phyloP scores from a whole-genome alignment of 257 asterid genomes.

The Orobanche coerulescens region DNA sequence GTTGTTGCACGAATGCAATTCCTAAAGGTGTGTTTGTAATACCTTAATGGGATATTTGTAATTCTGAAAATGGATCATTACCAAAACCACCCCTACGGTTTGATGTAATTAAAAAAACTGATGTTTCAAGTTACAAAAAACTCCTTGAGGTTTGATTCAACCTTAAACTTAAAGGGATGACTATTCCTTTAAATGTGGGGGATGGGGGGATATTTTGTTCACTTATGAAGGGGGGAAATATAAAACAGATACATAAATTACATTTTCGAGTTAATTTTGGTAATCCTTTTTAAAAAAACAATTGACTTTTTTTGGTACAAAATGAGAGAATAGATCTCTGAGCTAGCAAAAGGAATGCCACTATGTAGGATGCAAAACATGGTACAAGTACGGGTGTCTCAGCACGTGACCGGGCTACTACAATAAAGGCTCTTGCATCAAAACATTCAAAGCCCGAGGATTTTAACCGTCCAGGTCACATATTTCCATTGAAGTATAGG shows the following conservation, averaged over 20 bases:
- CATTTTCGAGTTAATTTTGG: no score
- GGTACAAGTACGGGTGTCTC: conserved; percentile 95
- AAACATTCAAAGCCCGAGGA: conserved; percentile 75
- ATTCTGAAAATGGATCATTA: no score
- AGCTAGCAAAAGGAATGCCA: conserved; percentile 10
- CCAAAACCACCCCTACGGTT: no score
- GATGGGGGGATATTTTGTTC: no score
- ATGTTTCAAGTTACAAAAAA: no score
- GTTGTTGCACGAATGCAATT: background rate
- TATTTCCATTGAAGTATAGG: conserved; percentile 83
- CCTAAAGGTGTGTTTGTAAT: background rate
- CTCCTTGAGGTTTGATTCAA: no score
- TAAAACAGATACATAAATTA: no score
- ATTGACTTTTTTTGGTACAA: background rate
- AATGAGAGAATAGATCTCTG: background rate
- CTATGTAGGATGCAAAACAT: conserved; percentile 78
- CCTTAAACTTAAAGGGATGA: no score
- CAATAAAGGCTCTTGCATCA: conserved; percentile 74
- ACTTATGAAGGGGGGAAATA: no score
- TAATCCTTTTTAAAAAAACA: no score
- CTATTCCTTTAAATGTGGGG: no score
- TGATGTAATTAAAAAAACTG: no score
- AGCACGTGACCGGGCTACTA: conserved; percentile 76
- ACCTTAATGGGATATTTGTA: background rate
- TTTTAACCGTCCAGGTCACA: conserved; percentile 94